Base-by-base conservation (phyloP, 2,329 filamentous ascomycete species). In the Diaporthe velutina region DNA sequence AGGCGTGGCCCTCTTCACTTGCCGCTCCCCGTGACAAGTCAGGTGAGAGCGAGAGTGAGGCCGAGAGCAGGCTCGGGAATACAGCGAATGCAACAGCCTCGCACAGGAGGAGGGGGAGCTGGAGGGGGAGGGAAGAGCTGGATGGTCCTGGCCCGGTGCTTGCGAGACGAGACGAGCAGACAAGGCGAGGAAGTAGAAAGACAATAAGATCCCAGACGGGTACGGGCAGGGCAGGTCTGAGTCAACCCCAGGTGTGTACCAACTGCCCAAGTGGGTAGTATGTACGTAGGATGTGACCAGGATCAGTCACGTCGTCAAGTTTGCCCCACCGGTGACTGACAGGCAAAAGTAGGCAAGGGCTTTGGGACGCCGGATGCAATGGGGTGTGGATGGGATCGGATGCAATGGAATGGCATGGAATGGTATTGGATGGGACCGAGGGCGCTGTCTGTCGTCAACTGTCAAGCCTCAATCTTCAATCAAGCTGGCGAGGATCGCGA, bases 161-260 rank as follows among this genome's bases (percentile, higher is more conserved):
- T n/a, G n/a, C n/a, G n/a, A n/a, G n/a, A 60, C 64, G 30, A 68
- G 45, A 35, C 30, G 13, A 67, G 45, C 71, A 66, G 58, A 55
- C 71, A 52, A 72, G 67, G 68, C 67, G 61, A 58, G 60, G 35
- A 54, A 68, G 25, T 38, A 68, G 30, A 48, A 58, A 35, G 60
- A 60, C 55, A 57, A 48, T 13, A 17, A 40, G 60, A 25, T 35
- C 58, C 67, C 60, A 55, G 74, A 71, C 74, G 74, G 74, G 67
- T 76, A 71, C 74, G 58, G 60, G 74, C 74, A 76, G 74, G 60
- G 74, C 72, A 76, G 72, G 67, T 76, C 66, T 74, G 74, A 74
- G 74, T 76, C 74, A 76, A 64, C 55, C 55, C 61, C 48, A 40
- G 64, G 64, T 12, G 48, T 61, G 64, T 68, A 68, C 45, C 30